Evolutionary conservation across 306 rosid species (phyloP).

Genomic region (Rosa rugosa): DNA sequence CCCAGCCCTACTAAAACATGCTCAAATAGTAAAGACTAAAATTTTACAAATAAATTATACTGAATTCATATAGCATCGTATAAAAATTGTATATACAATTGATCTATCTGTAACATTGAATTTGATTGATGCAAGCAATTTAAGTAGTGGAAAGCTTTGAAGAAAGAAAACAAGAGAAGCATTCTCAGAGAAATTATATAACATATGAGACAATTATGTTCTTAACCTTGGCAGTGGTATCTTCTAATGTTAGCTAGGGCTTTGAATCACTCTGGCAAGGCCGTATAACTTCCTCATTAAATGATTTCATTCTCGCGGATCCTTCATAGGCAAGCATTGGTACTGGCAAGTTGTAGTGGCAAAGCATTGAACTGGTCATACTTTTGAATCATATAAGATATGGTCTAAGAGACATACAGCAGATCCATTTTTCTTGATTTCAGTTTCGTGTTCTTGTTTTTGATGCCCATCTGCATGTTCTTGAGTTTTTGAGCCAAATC

Average conservation of each 20-base stretch:
- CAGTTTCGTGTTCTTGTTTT: constrained; percentile 42
- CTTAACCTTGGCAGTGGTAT: background rate
- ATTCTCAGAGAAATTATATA: background rate
- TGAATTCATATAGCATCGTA: constrained; percentile 5
- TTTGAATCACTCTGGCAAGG: background rate
- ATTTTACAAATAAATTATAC: background rate
- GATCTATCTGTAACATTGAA: constrained; percentile 15
- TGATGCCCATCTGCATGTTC: constrained; percentile 45
- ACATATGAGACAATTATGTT: background rate
- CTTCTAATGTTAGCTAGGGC: background rate
- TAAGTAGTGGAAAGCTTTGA: background rate
- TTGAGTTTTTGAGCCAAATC: constrained; percentile 41
- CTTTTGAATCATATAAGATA: constrained; percentile 38
- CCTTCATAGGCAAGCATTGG: constrained; percentile 18
- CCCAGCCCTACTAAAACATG: too few relatives aligned
- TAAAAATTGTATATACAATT: constrained; percentile 21
- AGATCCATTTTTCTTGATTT: constrained; percentile 36
- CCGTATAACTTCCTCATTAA: background rate
- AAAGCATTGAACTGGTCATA: constrained; percentile 21
- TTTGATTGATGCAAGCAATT: constrained; percentile 6
- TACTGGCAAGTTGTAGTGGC: constrained; percentile 34
- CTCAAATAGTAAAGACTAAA: background rate
- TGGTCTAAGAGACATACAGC: constrained; percentile 32
- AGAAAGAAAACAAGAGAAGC: constrained; percentile 16
- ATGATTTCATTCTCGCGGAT: background rate